phyloP scores from a whole-genome alignment of 2,329 filamentous ascomycete genomes.

The Rhynchosporium agropyri region DNA sequence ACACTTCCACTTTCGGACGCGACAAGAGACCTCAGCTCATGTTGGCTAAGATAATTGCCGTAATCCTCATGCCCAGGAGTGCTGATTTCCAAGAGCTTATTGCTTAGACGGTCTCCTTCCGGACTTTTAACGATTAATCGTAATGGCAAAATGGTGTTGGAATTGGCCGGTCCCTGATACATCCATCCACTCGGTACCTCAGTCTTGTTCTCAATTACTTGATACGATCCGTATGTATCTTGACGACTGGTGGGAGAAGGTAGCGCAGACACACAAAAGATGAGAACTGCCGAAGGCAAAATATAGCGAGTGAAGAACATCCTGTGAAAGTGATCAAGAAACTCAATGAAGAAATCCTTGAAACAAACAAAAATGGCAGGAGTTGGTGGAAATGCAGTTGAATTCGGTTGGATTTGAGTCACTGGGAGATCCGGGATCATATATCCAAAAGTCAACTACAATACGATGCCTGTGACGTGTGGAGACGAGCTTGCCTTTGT shows the following conservation, averaged over 20 bases:
- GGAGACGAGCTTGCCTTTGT: no score
- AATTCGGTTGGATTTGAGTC: not conserved
- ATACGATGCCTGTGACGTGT: no score
- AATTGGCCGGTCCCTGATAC: conserved; percentile 11
- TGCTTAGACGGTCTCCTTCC: conserved; percentile 7
- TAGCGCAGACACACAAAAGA: not conserved
- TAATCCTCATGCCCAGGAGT: conserved; percentile 51
- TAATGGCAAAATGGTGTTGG: conserved; percentile 15
- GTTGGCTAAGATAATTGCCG: conserved; percentile 51
- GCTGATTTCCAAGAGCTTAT: conserved; percentile 18
- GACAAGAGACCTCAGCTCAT: conserved; percentile 48
- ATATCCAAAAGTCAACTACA: not conserved
- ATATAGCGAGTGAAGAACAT: conserved; percentile 3
- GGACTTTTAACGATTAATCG: conserved; percentile 18
- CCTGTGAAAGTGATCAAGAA: not conserved
- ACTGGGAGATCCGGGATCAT: conserved; percentile 3
- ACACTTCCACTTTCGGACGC: conserved; percentile 45
- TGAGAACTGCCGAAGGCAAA: not conserved
- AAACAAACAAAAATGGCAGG: not conserved
- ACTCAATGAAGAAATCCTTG: no score
- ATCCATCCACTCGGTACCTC: conserved; percentile 16
- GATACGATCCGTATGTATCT: conserved; percentile 16
- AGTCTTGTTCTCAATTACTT: conserved; percentile 4
- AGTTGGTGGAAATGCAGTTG: not conserved
- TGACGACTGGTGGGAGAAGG: not conserved